phyloP scores from a whole-genome alignment of 78 protist genomes.

The Dictyostelium brefeldianum region DNA sequence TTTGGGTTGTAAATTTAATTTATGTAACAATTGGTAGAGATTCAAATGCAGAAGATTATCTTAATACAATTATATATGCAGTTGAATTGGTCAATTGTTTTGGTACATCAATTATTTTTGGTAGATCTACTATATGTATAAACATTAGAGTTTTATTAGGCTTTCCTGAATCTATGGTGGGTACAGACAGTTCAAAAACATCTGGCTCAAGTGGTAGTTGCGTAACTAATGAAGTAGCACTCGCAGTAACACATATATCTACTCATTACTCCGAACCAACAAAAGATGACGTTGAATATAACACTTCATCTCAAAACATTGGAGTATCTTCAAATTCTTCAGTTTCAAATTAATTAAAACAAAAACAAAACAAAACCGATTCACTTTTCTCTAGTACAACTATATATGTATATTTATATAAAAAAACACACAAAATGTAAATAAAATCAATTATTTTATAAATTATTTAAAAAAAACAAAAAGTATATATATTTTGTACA shows the following conservation, averaged over 20 bases:
- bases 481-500: too few relatives aligned
- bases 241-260: background rate
- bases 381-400: too few relatives aligned
- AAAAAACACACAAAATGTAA: too few relatives aligned
- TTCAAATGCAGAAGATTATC: slow-evolving; percentile 29
- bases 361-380: too few relatives aligned
- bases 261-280: background rate
- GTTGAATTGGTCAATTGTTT: slow-evolving; percentile 11
- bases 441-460: too few relatives aligned
- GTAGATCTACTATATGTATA: background rate
- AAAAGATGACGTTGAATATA: too few relatives aligned
- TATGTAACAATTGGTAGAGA: slow-evolving; percentile 34
- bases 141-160: slow-evolving; percentile 28
- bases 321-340: too few relatives aligned
- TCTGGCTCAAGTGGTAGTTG: background rate
- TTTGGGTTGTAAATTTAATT: slow-evolving; percentile 23
- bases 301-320: too few relatives aligned
- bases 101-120: slow-evolving; percentile 9
- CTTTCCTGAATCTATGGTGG: slow-evolving; percentile 35
- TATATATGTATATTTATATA: too few relatives aligned
- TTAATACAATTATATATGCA: slow-evolving; percentile 6
- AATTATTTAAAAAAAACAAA: too few relatives aligned
- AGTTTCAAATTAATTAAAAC: too few relatives aligned
- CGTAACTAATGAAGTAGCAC: background rate
- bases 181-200: background rate